Percentiles rank a stretch among this genome's conserved stretches.
Conservation (phyloP, 2,329 filamentous ascomycete species). For the Huntiella bhutanensis region DNA sequence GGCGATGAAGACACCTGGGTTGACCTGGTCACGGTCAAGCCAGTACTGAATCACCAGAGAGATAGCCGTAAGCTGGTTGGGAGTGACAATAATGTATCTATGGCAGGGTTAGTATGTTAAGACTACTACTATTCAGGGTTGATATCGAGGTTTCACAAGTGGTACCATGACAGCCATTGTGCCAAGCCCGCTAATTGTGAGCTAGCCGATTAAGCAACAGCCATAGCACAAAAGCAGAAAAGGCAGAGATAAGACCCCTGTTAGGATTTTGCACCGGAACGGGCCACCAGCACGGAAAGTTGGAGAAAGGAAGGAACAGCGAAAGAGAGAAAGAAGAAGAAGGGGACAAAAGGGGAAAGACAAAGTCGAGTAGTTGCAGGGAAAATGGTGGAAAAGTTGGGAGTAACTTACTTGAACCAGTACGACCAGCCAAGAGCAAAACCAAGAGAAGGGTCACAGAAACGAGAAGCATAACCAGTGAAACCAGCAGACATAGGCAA, state of each 20-base stretch:
- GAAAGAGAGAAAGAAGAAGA: neutral
- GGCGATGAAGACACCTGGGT: conserved; percentile 64
- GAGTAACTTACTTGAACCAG: conserved; percentile 16
- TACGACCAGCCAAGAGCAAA: conserved; percentile 60
- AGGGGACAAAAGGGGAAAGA: neutral
- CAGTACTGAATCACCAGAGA: conserved; percentile 65
- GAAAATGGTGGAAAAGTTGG: neutral
- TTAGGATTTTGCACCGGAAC: too few species aligned
- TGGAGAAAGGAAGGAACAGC: neutral
- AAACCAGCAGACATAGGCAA: conserved; percentile 61
- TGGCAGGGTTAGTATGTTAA: conserved; percentile 18
- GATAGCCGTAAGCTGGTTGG: conserved; percentile 69
- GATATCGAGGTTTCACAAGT: too few species aligned
- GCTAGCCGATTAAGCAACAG: neutral
- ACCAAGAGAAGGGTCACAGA: conserved; percentile 62
- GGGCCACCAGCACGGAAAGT: too few species aligned
- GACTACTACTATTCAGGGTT: neutral
- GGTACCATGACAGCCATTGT: neutral
- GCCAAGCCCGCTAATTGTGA: neutral
- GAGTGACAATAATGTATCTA: conserved; percentile 72
- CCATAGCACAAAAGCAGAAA: neutral
- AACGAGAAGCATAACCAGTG: conserved; percentile 61
- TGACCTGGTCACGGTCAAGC: conserved; percentile 44
- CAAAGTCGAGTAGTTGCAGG: neutral
- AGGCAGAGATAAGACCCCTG: neutral